These are phyloP conservation scores for Zymoseptoria crescenta DNA, from an alignment of 2,329 filamentous ascomycete genomes.

Conservation along the genomic window DNA sequence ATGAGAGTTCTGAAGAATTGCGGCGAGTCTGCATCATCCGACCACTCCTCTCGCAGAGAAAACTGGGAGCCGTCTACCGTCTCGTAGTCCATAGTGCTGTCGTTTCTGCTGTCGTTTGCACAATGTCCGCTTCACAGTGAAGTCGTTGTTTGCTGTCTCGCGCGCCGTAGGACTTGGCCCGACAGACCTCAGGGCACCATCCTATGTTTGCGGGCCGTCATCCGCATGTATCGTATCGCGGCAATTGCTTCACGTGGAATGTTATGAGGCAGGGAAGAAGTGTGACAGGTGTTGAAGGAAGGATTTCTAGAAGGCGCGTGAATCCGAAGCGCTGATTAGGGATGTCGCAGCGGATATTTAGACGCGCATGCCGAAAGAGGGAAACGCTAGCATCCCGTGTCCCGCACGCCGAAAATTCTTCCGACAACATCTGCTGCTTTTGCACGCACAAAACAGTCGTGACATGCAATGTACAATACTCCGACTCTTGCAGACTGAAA, in stretches of 20 bases:
- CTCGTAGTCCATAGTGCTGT: constrained; percentile 23
- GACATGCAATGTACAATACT: neutral
- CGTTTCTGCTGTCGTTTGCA: neutral
- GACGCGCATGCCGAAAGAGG: neutral
- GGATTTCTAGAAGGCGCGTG: neutral
- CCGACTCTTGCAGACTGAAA: neutral
- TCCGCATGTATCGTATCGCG: neutral
- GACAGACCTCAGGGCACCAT: neutral
- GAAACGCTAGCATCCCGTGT: neutral
- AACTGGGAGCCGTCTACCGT: constrained; percentile 25
- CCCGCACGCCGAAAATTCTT: neutral
- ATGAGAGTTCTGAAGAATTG: constrained; percentile 18
- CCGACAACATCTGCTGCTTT: neutral
- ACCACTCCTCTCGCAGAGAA: constrained; percentile 20
- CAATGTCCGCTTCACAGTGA: neutral
- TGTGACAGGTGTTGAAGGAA: neutral
- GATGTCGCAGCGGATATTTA: neutral
- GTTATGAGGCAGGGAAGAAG: neutral
- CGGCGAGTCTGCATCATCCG: constrained; percentile 5
- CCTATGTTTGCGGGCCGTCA: neutral
- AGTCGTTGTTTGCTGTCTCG: neutral
- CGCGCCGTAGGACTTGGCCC: neutral
- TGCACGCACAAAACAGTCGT: neutral
- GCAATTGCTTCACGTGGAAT: neutral
- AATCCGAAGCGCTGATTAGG: neutral